A percentile compares a stretch with the other conserved stretches of the same genome.
Conservation (phyloP, 768 basidiomycete species). For the Tephrocybe sp. region DNA sequence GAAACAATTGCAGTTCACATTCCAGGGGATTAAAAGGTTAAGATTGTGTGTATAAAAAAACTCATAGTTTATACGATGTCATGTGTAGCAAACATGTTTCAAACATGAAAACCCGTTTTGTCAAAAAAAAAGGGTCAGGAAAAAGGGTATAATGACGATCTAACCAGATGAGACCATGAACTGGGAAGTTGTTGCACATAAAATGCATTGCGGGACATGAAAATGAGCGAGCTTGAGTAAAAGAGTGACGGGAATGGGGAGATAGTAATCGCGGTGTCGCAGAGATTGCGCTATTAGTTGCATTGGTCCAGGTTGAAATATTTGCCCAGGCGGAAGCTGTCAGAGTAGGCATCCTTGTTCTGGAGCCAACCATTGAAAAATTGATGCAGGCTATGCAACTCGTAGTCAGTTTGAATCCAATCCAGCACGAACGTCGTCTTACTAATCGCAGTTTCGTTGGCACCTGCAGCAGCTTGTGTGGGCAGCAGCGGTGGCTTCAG, state of each 20-base stretch:
- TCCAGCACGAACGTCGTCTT: constrained; percentile 24
- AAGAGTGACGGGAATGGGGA: constrained; percentile 6
- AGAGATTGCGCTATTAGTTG: constrained; percentile 8
- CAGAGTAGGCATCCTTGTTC: constrained; percentile 51
- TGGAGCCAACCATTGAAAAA: constrained; percentile 72
- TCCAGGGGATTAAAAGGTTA: too few relatives aligned
- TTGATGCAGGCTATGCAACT: constrained; percentile 53
- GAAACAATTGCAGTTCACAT: too few relatives aligned
- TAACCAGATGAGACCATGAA: constrained; percentile 6
- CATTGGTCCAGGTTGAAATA: constrained; percentile 65
- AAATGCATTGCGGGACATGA: constrained; percentile 9
- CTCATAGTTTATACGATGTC: not conserved
- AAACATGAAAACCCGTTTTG: constrained; percentile 6
- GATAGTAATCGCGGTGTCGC: not conserved
- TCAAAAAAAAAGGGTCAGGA: not conserved
- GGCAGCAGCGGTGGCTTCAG: constrained; percentile 56
- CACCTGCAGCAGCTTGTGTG: constrained; percentile 56
- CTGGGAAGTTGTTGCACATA: not conserved
- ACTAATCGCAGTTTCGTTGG: constrained; percentile 90
- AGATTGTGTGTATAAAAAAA: not conserved
- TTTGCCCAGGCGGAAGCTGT: constrained; percentile 47
- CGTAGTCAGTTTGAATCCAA: not conserved
- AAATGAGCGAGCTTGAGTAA: not conserved
- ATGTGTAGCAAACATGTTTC: constrained; percentile 1
- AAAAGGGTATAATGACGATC: constrained; percentile 8